Conservation (phyloP, 2,329 filamentous ascomycete genomes). For the Aspergillus sp. region DNA sequence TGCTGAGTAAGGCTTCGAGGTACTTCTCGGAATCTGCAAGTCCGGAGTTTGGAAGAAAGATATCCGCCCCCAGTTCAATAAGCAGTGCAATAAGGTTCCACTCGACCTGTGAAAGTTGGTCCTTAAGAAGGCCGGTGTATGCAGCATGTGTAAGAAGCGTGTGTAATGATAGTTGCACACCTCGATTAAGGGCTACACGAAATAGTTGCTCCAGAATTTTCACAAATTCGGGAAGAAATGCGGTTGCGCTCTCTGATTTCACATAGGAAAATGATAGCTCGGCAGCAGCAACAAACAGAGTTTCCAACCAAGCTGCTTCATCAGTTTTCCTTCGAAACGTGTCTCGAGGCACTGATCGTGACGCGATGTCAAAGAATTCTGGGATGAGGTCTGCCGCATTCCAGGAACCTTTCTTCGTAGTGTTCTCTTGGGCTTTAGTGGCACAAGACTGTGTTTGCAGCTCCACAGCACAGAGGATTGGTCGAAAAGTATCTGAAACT, state of each 20-base stretch:
- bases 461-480: slow-evolving; percentile 32
- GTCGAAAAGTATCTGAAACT: slow-evolving; percentile 36
- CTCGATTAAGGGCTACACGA: slow-evolving; percentile 37
- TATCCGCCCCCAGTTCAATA: slow-evolving; percentile 42
- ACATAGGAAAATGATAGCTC: slow-evolving; percentile 39
- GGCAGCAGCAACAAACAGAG: slow-evolving; percentile 45
- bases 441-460: slow-evolving; percentile 3
- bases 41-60: slow-evolving; percentile 46
- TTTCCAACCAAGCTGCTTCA: slow-evolving; percentile 52
- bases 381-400: slow-evolving; percentile 37
- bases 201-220: slow-evolving; percentile 39
- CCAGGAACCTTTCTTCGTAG: slow-evolving; percentile 23
- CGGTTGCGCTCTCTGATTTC: slow-evolving; percentile 26
- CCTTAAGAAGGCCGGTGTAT: slow-evolving; percentile 41
- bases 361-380: slow-evolving; percentile 47
- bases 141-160: slow-evolving; percentile 42
- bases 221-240: slow-evolving; percentile 32
- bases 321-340: slow-evolving; percentile 43
- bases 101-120: slow-evolving; percentile 32
- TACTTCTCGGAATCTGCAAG: slow-evolving; percentile 36
- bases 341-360: slow-evolving; percentile 45
- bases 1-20: slow-evolving; percentile 36
- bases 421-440: slow-evolving; percentile 4
- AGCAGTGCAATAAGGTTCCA: slow-evolving; percentile 45
- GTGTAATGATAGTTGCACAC: slow-evolving; percentile 40